Conservation (phyloP, 73 alveolate species). For the Durusdinium trenchii region DNA sequence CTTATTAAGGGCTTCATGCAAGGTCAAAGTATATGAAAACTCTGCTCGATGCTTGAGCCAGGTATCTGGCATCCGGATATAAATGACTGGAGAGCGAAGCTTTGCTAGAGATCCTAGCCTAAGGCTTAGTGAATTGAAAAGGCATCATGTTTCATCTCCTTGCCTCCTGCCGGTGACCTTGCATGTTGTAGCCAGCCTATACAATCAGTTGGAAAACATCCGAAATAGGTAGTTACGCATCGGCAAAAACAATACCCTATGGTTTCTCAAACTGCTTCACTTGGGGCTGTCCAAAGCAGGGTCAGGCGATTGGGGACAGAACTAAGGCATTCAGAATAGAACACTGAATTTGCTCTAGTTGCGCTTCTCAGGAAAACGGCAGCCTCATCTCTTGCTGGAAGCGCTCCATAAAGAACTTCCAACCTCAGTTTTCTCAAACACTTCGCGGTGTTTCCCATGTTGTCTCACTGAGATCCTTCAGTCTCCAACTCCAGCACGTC, state of each 20-base stretch:
- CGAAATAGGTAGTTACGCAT: too few relatives aligned
- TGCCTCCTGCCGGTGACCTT: slow-evolving; percentile 87
- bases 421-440: background rate
- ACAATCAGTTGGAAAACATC: too few relatives aligned
- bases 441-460: too few relatives aligned
- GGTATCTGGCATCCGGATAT: too few relatives aligned
- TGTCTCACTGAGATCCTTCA: too few relatives aligned
- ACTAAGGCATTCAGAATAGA: background rate
- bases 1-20: too few relatives aligned
- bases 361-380: too few relatives aligned
- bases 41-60: too few relatives aligned
- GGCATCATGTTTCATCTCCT: background rate
- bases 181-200: slow-evolving; percentile 87
- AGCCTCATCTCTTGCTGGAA: slow-evolving; percentile 82
- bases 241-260: background rate
- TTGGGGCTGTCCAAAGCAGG: background rate
- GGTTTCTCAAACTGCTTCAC: background rate
- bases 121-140: too few relatives aligned
- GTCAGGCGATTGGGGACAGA: background rate
- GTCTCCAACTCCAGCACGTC: slow-evolving; percentile 72
- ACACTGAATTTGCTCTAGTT: background rate
- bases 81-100: too few relatives aligned
- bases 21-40: too few relatives aligned
- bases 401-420: slow-evolving; percentile 71
- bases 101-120: too few relatives aligned